Evolutionary conservation across 495 filamentous ascomycete genomes (phyloP), one percentile per base, ranked within the genome.

Genomic region (Lophiotrema nucula): DNA sequence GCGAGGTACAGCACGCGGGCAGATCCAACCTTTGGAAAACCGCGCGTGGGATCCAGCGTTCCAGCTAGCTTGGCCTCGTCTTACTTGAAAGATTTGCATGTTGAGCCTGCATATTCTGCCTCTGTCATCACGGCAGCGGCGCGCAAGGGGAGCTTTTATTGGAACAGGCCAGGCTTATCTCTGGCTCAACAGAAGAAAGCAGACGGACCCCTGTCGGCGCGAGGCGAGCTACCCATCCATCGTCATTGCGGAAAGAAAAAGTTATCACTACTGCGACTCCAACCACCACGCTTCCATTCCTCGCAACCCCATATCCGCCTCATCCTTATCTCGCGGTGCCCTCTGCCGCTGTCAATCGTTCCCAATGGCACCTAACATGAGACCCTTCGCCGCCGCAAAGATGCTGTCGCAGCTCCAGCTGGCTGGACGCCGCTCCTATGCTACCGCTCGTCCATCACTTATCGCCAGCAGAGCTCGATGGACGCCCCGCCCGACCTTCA

Each of bases 291-390:
- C 26, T 6, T 8, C 8, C 27, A 18, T 21, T 16, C 42, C 18
- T 43, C 35, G 22, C 21, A 37, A 24, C 26, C 26, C 11, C 28
- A 18, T n/a, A 45, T 43, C 22, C 46, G 27, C 38, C 4, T 33
- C 43, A 1, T 43, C 49, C 38, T 13, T 28, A 41, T 18, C 21
- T 23, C 44, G 2, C 42, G 16, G 23, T 25, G 28, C 38, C 50
- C 43, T 25, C 26, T 18, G 13, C 18, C 25, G n/a, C 31, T 28
- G 18, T n/a, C 23, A 13, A 3, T 28, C 38, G 26, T 6, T 26
- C 27, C 19, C 60, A 66, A 66, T 66, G 63, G 64, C 64, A 45
- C 46, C 64, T 38, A 37, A 25, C 21, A 59, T 67, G 59, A 53
- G 64, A 26, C 59, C 64, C 19, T 33, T 67, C 28, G 59, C 50